Evolutionary conservation across 2,329 filamentous ascomycete species (phyloP).

Genomic region (Hypoxylon sp.): DNA sequence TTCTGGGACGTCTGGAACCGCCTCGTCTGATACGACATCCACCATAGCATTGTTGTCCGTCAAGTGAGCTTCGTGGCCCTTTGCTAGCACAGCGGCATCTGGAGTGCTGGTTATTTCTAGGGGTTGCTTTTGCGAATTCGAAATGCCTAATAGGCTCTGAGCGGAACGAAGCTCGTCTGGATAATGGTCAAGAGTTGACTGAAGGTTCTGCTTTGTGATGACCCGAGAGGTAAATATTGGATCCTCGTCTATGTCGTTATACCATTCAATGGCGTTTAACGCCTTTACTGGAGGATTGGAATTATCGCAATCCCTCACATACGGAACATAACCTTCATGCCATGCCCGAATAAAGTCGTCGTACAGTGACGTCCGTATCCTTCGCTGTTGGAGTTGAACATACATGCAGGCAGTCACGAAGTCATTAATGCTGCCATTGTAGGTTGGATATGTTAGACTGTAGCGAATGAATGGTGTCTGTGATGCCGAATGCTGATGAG

Average conservation of each 20-base stretch:
- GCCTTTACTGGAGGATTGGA: conserved; percentile 43
- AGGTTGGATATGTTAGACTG: conserved; percentile 50
- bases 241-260: conserved; percentile 53
- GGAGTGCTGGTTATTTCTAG: conserved; percentile 14
- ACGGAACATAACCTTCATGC: conserved; percentile 52
- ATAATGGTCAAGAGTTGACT: conserved; percentile 50
- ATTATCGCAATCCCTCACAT: conserved; percentile 50
- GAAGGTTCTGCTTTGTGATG: conserved; percentile 52
- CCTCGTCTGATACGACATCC: not conserved
- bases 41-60: not conserved
- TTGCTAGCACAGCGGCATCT: conserved; percentile 7
- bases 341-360: conserved; percentile 57
- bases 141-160: conserved; percentile 29
- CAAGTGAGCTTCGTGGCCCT: not conserved
- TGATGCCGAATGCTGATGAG: conserved; percentile 10
- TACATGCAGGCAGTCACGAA: conserved; percentile 54
- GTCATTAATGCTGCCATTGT: conserved; percentile 50
- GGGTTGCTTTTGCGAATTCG: conserved; percentile 15
- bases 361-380: conserved; percentile 52
- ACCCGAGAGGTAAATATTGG: conserved; percentile 49
- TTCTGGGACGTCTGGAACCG: not conserved
- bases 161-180: conserved; percentile 46
- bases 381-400: conserved; percentile 49
- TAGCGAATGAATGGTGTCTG: conserved; percentile 51
- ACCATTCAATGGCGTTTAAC: conserved; percentile 54